A percentile compares a stretch with the other conserved stretches of the same genome.
Evolutionary conservation across 441 rosid species (phyloP).

Genomic region (Metrosideros polymorpha): DNA sequence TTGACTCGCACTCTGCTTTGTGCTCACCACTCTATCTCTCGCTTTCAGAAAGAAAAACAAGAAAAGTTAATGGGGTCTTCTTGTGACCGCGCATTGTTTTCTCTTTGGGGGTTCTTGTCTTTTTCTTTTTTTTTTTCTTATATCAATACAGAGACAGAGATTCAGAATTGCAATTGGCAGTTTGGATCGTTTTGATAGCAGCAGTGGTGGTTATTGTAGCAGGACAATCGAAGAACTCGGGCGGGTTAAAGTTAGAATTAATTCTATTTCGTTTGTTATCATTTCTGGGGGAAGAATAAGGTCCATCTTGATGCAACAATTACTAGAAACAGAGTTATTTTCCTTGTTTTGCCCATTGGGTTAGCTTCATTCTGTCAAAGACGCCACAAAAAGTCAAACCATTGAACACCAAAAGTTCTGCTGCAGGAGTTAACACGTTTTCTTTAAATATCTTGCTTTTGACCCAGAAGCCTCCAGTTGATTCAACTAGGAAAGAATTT

Average conservation of each 20-base stretch:
- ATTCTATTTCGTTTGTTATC: not conserved
- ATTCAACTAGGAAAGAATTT: not conserved
- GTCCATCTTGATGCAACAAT: not conserved
- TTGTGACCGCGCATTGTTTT: not conserved
- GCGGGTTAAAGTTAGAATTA: not conserved
- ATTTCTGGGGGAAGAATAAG: not conserved
- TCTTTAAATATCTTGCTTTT: not conserved
- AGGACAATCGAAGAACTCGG: not conserved
- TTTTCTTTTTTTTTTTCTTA: not conserved
- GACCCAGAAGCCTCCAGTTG: not conserved
- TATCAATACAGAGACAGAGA: not conserved
- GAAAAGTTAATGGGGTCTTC: not conserved
- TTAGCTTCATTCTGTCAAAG: not conserved
- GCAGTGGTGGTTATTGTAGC: not conserved
- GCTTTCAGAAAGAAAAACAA: too few relatives aligned
- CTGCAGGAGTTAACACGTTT: not conserved
- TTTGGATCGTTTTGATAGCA: not conserved
- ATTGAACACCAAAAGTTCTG: not conserved
- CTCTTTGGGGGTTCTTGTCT: not conserved
- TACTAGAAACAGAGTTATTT: not conserved
- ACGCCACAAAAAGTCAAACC: not conserved
- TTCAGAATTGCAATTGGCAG: not conserved
- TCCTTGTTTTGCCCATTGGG: not conserved
- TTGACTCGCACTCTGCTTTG: not conserved
- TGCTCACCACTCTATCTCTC: not conserved